Base-by-base conservation (phyloP, 2,329 filamentous ascomycete species). In the Lachnellula suecica region DNA sequence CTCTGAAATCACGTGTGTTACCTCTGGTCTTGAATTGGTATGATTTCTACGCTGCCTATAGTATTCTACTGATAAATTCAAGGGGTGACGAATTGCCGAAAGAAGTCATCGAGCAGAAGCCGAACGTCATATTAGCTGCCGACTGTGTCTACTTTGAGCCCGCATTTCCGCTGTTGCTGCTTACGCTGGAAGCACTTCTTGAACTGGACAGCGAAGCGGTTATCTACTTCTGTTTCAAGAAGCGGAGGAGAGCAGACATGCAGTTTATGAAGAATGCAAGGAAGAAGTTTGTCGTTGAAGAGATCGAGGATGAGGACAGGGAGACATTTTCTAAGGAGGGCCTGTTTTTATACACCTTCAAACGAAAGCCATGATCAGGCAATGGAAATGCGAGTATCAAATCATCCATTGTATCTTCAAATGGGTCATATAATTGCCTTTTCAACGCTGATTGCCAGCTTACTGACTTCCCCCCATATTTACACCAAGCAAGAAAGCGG, bases 121-220 rank as follows among this genome's bases (percentile, higher is more conserved):
- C 91, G 17, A 84, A 92, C 63, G 77, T 96, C 50, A 85, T 99
- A 51, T 79, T 97, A n/a, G 94, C 94, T 3, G 93, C 92, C 37
- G 94, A 97, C 70, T 97, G 93, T 72, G 91, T 96, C 44, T 99
- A 97, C 75, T 96, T 96, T 70, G 94, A 97, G 71, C 91, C 93
- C 2, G 90, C 94, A 1, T 97, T 97, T 66, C 92, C 93, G 25
- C 77, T 97, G 29, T 79, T 99, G 43, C 80, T 94, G 66, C 74
- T 84, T 58, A 97, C 93, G 5, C 74, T 97, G 59, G 76, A 81
- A 53, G 84, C 89, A 57, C 76, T 97, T 44, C 77, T 96, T 59
- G 79, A 82, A 15, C 79, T 91, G 40, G 91, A 87, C 69, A 87
- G 87, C 20, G 70, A 75, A 40, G 79, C 81, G 10, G 74, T 79